Evolutionary conservation across 2,329 filamentous ascomycete species (phyloP), one percentile per base, ranked within the genome.

Genomic region (Setomelanomma holmii): DNA sequence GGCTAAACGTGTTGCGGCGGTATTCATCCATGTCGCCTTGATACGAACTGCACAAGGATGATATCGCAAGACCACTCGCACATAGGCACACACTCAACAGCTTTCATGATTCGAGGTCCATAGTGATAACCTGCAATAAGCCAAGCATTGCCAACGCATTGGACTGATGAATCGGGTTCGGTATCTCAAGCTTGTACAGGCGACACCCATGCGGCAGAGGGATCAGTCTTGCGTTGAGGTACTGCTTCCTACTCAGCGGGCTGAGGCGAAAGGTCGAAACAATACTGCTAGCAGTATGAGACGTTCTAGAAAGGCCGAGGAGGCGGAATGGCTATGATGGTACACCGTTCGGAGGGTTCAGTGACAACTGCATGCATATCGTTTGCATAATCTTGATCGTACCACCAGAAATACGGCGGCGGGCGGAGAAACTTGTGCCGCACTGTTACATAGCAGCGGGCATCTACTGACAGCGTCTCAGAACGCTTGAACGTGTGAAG

Each of bases 61-160:
- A 30, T 35, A 22, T 35, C 20, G 22, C 20, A 19, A 19, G 19
- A 48, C 30, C 23, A n/a, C 27, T 35, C 19, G 27, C 24, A 27
- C 45, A 42, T 40, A 42, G 7, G 20, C 30, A 23, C n/a, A 21
- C 14, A 22, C 20, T 41, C 45, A 41, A 48, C 45, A 41, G 12
- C 17, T 23, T 35, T 24, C 24, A 12, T 20, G 41, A n/a, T 23
- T 6, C 23, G 20, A 27, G 14, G 23, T 14, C 16, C n/a, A 27
- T 7, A 11, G 7, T 34, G 16, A 34, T 10, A 20, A 8, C 10
- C 21, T 12, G 16, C 24, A 14, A 19, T 16, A 21, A 27, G 24
- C 27, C 27, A 34, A 34, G 41, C 16, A 34, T 34, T 43, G 41
- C 41, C 41, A 34, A 34, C 34, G 41, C 17, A 20, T 43, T 19